Conservation (phyloP, 2,329 filamentous ascomycete genomes). For the Cercospora sojina region DNA sequence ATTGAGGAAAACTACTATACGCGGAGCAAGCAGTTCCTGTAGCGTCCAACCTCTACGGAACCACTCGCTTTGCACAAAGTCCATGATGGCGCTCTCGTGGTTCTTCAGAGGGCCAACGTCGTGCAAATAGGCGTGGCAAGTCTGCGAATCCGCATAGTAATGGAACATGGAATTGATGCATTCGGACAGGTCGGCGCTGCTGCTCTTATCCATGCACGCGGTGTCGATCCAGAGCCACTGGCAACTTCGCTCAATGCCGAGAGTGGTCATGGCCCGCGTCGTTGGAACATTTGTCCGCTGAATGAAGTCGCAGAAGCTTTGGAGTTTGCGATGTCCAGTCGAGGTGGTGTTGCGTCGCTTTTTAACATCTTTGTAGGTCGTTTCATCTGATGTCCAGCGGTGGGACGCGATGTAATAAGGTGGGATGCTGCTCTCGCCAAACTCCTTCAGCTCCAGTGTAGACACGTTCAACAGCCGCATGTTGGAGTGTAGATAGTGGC, state of each 20-base stretch:
- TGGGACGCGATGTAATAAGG: conserved; percentile 11
- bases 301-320: conserved; percentile 2
- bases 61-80: conserved; percentile 11
- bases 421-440: conserved; percentile 8
- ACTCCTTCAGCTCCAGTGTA: conserved; percentile 23
- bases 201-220: conserved; percentile 27
- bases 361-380: conserved; percentile 8
- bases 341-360: conserved; percentile 7
- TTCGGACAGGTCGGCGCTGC: conserved; percentile 23
- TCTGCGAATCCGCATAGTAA: conserved; percentile 21
- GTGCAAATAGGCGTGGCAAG: conserved; percentile 26
- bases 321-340: conserved; percentile 11
- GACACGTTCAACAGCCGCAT: conserved; percentile 29
- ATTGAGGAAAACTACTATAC: conserved; percentile 9
- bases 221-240: conserved; percentile 28
- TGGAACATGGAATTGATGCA: conserved; percentile 30
- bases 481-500: not conserved
- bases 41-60: conserved; percentile 6
- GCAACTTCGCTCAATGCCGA: not conserved
- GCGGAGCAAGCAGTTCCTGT: conserved; percentile 7
- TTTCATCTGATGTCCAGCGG: conserved; percentile 3
- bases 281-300: not conserved
- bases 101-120: conserved; percentile 4
- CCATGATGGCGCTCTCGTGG: not conserved
- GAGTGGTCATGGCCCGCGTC: not conserved